A percentile compares a stretch with the other conserved stretches of the same genome.
Conservation (phyloP, 129 eudicot species). For the Ambrosia artemisiifolia region DNA sequence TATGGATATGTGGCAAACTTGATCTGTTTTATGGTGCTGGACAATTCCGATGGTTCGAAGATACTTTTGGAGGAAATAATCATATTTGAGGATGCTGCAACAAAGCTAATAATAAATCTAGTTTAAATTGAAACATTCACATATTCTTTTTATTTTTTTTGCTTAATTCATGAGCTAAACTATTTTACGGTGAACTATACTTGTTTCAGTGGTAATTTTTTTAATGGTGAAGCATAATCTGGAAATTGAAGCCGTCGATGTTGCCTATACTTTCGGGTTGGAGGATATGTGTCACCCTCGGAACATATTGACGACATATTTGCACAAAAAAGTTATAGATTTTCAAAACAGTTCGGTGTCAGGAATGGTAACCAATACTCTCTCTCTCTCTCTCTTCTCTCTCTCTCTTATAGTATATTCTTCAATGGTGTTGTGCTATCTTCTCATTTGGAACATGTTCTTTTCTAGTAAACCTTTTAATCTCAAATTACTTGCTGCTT, state of each 20-base stretch:
- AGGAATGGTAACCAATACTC: conserved; percentile 24
- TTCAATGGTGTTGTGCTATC: neutral
- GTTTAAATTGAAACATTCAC: neutral
- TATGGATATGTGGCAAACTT: no score
- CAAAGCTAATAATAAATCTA: neutral
- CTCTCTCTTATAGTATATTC: neutral
- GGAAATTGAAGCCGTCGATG: conserved; percentile 68
- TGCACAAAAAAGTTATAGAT: conserved; percentile 33
- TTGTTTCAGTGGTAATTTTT: conserved; percentile 50
- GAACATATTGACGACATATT: conserved; percentile 43
- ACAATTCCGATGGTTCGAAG: neutral
- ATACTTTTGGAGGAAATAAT: neutral
- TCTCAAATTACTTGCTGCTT: neutral
- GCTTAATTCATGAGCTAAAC: neutral
- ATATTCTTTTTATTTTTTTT: neutral
- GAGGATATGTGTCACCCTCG: conserved; percentile 45
- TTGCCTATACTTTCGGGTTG: conserved; percentile 54
- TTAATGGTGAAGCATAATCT: conserved; percentile 46
- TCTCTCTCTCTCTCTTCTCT: neutral
- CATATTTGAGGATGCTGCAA: neutral
- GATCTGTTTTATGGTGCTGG: no score
- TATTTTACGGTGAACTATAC: conserved; percentile 4
- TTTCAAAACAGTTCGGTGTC: conserved; percentile 27
- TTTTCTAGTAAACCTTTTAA: neutral
- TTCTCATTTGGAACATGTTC: neutral